Percentiles rank a stretch among this genome's conserved stretches.
phyloP scores from a whole-genome alignment of 345 rosid genomes.

The Capsella bursapastoris region DNA sequence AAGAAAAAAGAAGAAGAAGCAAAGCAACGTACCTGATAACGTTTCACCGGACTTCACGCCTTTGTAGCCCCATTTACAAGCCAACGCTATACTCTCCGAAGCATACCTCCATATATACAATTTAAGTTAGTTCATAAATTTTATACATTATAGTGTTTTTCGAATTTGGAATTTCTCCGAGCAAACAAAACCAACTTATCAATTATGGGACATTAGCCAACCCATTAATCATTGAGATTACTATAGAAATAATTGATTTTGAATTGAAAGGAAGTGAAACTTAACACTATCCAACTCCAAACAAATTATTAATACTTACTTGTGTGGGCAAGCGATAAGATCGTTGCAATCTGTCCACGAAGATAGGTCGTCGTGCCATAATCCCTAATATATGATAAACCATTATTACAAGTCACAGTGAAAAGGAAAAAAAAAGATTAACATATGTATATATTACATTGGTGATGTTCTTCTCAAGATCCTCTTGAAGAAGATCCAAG shows the following conservation, averaged over 20 bases:
- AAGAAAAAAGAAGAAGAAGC: conserved; percentile 7
- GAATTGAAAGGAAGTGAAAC: too few relatives aligned
- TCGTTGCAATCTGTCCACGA: conserved; percentile 80
- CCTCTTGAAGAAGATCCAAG: conserved; percentile 70
- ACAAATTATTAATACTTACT: conserved; percentile 46
- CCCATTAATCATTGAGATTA: background rate
- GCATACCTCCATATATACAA: conserved; percentile 59
- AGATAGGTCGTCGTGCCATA: conserved; percentile 74
- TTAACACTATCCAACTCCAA: background rate
- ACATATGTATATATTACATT: too few relatives aligned
- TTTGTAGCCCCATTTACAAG: conserved; percentile 94
- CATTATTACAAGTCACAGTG: background rate
- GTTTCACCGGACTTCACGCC: conserved; percentile 73
- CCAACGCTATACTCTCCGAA: conserved; percentile 72
- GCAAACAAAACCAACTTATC: background rate
- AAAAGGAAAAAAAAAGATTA: background rate
- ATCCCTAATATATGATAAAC: conserved; percentile 55
- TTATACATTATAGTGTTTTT: background rate
- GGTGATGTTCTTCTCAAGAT: conserved; percentile 71
- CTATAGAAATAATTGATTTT: background rate
- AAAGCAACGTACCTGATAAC: conserved; percentile 56
- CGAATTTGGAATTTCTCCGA: background rate
- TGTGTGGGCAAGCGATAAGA: conserved; percentile 67
- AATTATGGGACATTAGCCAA: background rate
- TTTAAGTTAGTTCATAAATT: background rate